These are phyloP conservation scores for Aquilaria agallochum DNA, from an alignment of 441 rosid species.

Conservation along the genomic window DNA sequence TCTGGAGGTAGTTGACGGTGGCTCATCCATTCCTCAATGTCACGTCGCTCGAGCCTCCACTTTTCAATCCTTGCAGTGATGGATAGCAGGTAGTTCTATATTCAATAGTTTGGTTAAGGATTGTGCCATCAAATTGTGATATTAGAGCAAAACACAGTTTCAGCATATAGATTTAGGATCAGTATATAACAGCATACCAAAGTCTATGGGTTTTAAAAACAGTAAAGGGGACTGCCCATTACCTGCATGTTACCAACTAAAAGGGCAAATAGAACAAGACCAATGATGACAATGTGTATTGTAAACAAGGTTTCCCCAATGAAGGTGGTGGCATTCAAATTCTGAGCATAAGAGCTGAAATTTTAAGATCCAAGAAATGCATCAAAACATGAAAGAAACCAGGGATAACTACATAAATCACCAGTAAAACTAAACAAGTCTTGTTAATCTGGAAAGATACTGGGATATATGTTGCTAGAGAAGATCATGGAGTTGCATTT, in stretches of 20 bases:
- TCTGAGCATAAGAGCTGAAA: constrained; percentile 78
- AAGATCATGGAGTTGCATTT: too few species aligned
- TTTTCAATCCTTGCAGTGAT: constrained; percentile 91
- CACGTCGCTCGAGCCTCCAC: constrained; percentile 85
- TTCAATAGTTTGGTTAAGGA: neutral
- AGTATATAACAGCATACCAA: neutral
- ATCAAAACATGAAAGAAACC: constrained; percentile 4
- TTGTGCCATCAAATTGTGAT: neutral
- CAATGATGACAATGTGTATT: constrained; percentile 70
- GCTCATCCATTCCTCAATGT: constrained; percentile 97
- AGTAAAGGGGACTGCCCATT: neutral
- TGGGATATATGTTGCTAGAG: neutral
- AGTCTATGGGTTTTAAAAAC: neutral
- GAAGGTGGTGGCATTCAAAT: constrained; percentile 58
- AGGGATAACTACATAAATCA: neutral
- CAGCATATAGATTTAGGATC: neutral
- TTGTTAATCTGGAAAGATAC: neutral
- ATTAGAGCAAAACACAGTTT: neutral
- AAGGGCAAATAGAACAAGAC: constrained; percentile 86
- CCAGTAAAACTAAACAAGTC: neutral
- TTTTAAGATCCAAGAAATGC: constrained; percentile 2
- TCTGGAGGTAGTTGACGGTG: constrained; percentile 80
- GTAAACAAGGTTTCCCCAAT: constrained; percentile 83
- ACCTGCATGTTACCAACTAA: constrained; percentile 98
- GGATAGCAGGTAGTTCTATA: constrained; percentile 89